A percentile compares a stretch with the other conserved stretches of the same genome.
Evolutionary conservation across 306 rosid genomes (phyloP).

Genomic region (Sesbania bispinosa): DNA sequence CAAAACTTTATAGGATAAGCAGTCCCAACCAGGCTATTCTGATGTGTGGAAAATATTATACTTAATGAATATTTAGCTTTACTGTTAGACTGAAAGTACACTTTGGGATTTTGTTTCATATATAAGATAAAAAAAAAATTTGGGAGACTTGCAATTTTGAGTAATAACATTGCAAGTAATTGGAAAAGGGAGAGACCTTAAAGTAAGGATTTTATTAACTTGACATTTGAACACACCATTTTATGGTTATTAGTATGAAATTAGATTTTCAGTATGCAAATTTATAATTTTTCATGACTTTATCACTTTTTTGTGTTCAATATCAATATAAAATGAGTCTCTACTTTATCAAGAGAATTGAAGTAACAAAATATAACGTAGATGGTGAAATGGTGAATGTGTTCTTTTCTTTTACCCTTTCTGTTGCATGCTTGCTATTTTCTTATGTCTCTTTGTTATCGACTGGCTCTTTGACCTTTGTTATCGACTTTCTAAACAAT

Average conservation of each 20-base stretch:
- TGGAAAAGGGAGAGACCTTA: neutral
- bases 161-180: neutral
- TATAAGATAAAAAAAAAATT: neutral
- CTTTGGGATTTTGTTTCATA: neutral
- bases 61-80: neutral
- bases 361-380: neutral
- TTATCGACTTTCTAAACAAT: neutral
- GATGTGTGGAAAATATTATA: neutral
- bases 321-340: neutral
- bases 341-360: slow-evolving; percentile 9
- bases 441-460: neutral
- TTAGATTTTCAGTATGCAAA: neutral
- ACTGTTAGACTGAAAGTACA: neutral
- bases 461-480: too few species aligned
- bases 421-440: slow-evolving; percentile 12
- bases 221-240: neutral
- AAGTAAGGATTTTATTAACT: neutral
- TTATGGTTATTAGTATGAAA: neutral
- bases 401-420: neutral
- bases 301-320: neutral
- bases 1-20: neutral
- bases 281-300: neutral
- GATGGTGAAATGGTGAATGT: slow-evolving; percentile 1
- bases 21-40: neutral
- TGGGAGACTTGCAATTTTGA: neutral